These are phyloP conservation scores for Nepenthes alata DNA, from an alignment of 179 eudicot genomes.

Conservation along the genomic window DNA sequence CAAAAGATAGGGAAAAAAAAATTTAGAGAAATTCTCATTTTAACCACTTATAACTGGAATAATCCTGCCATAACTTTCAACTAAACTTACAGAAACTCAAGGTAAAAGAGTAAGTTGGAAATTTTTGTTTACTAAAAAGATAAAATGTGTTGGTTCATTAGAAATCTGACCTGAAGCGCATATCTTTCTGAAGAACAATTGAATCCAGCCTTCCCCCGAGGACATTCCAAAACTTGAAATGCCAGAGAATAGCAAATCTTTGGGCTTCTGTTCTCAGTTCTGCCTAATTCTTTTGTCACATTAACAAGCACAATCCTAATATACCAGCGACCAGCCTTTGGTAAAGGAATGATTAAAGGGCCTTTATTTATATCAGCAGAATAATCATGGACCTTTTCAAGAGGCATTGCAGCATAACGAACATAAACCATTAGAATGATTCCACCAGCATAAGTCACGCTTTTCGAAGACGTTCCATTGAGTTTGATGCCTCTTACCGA, in stretches of 20 bases:
- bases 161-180: conserved; percentile 62
- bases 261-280: conserved; percentile 11
- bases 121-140: too few species aligned
- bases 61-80: not conserved
- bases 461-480: conserved; percentile 25
- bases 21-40: too few species aligned
- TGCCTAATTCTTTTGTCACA: conserved; percentile 16
- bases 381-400: conserved; percentile 41
- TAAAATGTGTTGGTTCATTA: not conserved
- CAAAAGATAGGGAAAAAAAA: too few species aligned
- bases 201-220: conserved; percentile 58
- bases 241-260: conserved; percentile 55
- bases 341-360: conserved; percentile 51
- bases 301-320: conserved; percentile 37
- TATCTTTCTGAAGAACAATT: conserved; percentile 59
- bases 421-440: conserved; percentile 56
- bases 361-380: conserved; percentile 44
- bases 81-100: not conserved
- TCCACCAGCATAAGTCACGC: conserved; percentile 17
- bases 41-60: too few species aligned
- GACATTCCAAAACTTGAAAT: conserved; percentile 57
- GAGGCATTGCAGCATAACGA: conserved; percentile 65
- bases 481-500: conserved; percentile 27
- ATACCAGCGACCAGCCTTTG: conserved; percentile 78
- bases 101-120: too few species aligned